Base-by-base conservation (phyloP, 2,329 filamentous ascomycete species). In the Colletotrichum liaoningense region DNA sequence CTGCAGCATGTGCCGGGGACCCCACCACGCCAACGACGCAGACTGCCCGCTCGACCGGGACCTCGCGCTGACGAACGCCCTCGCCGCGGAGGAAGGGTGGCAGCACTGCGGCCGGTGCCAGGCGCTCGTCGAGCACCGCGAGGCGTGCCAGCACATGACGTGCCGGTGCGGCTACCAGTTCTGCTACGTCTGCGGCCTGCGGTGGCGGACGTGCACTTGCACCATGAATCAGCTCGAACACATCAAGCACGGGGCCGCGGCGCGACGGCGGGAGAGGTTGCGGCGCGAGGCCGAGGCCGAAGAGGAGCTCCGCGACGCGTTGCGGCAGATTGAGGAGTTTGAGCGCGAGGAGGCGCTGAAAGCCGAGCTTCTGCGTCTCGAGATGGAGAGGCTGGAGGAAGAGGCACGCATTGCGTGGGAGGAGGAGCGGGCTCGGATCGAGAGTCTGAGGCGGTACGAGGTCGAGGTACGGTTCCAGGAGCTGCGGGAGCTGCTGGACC, bases 121-220 rank as follows among this genome's bases (percentile, higher is more conserved):
- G 62, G 89, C 92, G 7, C 86, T 94, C 78, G 93, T 97, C 33
- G 94, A 97, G 83, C 89, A 96, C 73, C 90, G 89, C 74, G 90
- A 93, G 77, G 94, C 93, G 4, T 97, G 94, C 82, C 93, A 95
- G 81, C 94, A 97, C 80, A 97, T 97, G 91, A 96, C 92, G 5
- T 97, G 94, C 77, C 90, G 93, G 49, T 97, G 95, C 80, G 92
- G 90, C 49, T 92, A 93, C 9, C 87, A 97, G 78, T 97, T 97
- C 81, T 97, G 95, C 85, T 97, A 96, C 84, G 89, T 95, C 3
- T 97, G 94, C 80, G 91, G 91, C 5, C 81, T 84, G 28, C 88
- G 86, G 68, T 97, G 94, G 95, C 89, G 91, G 76, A 93, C 91
- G 0, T 97, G 94, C 79, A 82, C 82, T 2, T 97, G 94, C 80